These are phyloP conservation scores for Suillus lakei DNA, from an alignment of 768 basidiomycete species.

Conservation along the genomic window DNA sequence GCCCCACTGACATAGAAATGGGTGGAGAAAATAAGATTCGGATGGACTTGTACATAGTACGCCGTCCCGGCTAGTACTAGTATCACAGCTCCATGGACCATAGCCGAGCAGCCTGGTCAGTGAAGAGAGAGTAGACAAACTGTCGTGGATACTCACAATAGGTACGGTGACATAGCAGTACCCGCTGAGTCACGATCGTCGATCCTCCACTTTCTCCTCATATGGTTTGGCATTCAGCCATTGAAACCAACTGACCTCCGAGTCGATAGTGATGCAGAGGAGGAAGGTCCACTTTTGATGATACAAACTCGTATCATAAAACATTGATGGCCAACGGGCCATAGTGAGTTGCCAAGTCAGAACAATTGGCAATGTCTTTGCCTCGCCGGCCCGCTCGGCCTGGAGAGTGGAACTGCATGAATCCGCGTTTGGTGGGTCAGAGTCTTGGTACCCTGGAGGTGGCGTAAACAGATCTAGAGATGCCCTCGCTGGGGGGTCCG, in stretches of 20 bases:
- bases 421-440: constrained; percentile 12
- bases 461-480: constrained; percentile 34
- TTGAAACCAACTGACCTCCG: not conserved
- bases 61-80: not conserved
- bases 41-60: not conserved
- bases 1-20: not conserved
- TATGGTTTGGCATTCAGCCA: not conserved
- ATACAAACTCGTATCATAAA: too few species aligned
- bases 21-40: not conserved
- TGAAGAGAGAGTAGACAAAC: not conserved
- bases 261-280: not conserved
- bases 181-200: too few species aligned
- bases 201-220: not conserved
- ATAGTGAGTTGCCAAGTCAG: not conserved
- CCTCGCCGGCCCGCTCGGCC: not conserved
- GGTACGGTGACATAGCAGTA: too few species aligned
- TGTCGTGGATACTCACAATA: not conserved
- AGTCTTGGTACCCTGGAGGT: not conserved
- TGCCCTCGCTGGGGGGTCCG: constrained; percentile 20
- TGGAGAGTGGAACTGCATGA: too few species aligned
- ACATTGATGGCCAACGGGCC: not conserved
- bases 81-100: not conserved
- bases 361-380: too few species aligned
- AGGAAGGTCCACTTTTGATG: not conserved
- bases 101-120: not conserved